Percentiles rank a stretch among this genome's conserved stretches.
These are phyloP conservation scores for Lachnellula subtilissima DNA, from an alignment of 2,329 filamentous ascomycete genomes.

Conservation along the genomic window DNA sequence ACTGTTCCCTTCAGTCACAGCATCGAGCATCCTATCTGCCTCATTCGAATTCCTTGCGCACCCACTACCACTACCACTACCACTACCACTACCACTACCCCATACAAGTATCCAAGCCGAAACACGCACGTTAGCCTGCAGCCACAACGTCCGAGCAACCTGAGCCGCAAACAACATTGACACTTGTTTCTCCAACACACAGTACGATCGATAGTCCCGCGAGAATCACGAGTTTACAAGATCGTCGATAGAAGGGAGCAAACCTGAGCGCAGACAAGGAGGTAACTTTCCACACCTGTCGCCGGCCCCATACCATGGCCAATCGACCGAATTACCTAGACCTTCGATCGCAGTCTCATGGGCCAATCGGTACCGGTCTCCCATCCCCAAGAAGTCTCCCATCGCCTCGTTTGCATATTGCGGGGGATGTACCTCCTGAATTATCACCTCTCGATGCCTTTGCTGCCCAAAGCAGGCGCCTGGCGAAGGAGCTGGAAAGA, in stretches of 20 bases:
- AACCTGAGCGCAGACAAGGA: neutral
- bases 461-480: conserved; percentile 80
- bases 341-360: conserved; percentile 28
- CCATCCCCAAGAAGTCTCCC: conserved; percentile 24
- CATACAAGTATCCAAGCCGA: no score
- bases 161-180: conserved; percentile 1
- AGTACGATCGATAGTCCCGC: neutral
- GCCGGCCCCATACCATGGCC: conserved; percentile 22
- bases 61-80: no score
- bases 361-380: conserved; percentile 18
- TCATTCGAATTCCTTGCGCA: no score
- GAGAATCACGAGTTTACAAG: neutral
- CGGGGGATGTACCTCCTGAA: conserved; percentile 79
- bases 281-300: neutral
- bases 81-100: no score
- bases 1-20: no score
- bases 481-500: conserved; percentile 83
- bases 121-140: conserved; percentile 3
- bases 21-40: no score
- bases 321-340: conserved; percentile 30
- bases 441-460: conserved; percentile 94
- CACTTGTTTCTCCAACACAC: conserved; percentile 1
- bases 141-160: conserved; percentile 11
- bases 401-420: conserved; percentile 72
- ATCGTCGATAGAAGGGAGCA: conserved; percentile 2